phyloP scores from a whole-genome alignment of 164 flowering plant species.

The Berberis thunbergii region DNA sequence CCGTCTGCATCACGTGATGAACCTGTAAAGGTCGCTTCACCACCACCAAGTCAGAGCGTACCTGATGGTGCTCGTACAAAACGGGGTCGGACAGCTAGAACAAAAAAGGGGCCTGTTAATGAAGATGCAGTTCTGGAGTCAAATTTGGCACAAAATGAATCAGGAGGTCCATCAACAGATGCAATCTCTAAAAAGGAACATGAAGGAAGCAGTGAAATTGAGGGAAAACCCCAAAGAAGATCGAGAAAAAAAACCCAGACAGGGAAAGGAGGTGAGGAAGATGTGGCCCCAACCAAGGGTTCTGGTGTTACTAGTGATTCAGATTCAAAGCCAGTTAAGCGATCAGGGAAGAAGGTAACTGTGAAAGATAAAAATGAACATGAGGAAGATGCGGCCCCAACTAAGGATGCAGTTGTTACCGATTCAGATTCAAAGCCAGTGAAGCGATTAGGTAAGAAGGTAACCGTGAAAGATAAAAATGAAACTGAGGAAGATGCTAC shows the following conservation, averaged over 20 bases:
- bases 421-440: slow-evolving; percentile 28
- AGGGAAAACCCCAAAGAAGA: slow-evolving; percentile 18
- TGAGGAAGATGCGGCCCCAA: slow-evolving; percentile 18
- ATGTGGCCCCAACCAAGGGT: slow-evolving; percentile 16
- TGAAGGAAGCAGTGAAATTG: slow-evolving; percentile 34
- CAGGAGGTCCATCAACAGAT: background rate
- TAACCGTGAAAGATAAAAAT: slow-evolving; percentile 1
- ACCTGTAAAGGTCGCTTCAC: slow-evolving; percentile 20
- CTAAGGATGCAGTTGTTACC: slow-evolving; percentile 23
- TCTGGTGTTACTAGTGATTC: slow-evolving; percentile 27
- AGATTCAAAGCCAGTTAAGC: slow-evolving; percentile 17
- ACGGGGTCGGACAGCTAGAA: slow-evolving; percentile 19
- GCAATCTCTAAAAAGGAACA: slow-evolving; percentile 20
- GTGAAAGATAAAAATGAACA: background rate
- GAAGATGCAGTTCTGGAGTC: slow-evolving; percentile 13
- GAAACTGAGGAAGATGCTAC: slow-evolving; percentile 20
- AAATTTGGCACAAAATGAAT: slow-evolving; percentile 5
- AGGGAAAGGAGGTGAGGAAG: slow-evolving; percentile 22
- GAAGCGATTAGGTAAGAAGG: slow-evolving; percentile 21
- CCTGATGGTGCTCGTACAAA: slow-evolving; percentile 23
- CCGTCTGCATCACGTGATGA: slow-evolving; percentile 7
- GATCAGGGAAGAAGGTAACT: too few species aligned
- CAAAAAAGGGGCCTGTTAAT: slow-evolving; percentile 24
- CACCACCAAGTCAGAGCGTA: slow-evolving; percentile 14
- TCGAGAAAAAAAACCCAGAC: slow-evolving; percentile 23